Conservation (phyloP, 306 rosid species). For the Glycine tomentella region DNA sequence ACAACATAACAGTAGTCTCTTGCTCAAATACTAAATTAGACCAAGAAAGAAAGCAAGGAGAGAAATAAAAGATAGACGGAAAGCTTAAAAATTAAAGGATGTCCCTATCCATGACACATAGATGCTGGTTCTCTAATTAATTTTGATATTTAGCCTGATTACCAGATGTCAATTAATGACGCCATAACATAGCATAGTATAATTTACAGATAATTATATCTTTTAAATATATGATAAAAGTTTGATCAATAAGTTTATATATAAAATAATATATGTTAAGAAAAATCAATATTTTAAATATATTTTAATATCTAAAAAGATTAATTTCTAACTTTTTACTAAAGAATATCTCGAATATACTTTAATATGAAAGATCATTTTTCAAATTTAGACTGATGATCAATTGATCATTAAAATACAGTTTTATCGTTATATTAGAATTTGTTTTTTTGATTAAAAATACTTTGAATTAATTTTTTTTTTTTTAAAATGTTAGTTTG, state of each 20-base stretch:
- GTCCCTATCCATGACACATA: constrained; percentile 8
- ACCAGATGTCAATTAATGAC: neutral
- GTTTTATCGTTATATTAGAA: too few species aligned
- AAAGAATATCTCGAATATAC: too few species aligned
- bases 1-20: constrained; percentile 39
- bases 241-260: neutral
- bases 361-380: too few species aligned
- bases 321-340: too few species aligned
- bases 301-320: too few species aligned
- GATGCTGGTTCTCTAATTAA: constrained; percentile 38
- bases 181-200: neutral
- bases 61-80: neutral
- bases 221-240: neutral
- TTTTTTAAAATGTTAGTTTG: neutral
- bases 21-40: constrained; percentile 37
- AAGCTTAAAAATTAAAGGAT: constrained; percentile 45
- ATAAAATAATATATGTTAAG: neutral
- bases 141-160: neutral
- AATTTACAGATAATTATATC: neutral
- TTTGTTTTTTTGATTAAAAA: neutral
- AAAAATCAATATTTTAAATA: neutral
- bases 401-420: too few species aligned
- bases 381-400: too few species aligned
- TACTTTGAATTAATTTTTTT: neutral
- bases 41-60: constrained; percentile 14